These are phyloP conservation scores for Pichia manshurica DNA, from an alignment of 805 yeast genomes.

Conservation along the genomic window DNA sequence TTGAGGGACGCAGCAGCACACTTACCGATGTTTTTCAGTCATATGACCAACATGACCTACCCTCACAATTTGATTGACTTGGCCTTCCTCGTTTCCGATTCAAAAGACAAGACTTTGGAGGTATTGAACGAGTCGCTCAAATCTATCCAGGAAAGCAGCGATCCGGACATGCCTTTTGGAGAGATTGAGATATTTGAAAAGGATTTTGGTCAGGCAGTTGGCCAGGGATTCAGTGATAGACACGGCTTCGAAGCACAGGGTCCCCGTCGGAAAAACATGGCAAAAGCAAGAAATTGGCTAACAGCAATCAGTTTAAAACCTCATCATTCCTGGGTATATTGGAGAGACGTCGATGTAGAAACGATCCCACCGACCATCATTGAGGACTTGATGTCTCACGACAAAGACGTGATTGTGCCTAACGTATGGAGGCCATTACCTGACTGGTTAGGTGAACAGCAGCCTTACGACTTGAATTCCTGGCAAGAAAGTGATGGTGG, in stretches of 20 bases:
- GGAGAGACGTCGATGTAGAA: slow-evolving; percentile 99
- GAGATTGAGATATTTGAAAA: slow-evolving; percentile 82
- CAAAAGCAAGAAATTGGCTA: slow-evolving; percentile 92
- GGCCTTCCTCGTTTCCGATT: slow-evolving; percentile 85
- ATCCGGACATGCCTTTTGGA: slow-evolving; percentile 64
- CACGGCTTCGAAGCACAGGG: slow-evolving; percentile 97
- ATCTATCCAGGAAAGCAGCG: slow-evolving; percentile 61
- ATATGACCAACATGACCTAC: slow-evolving; percentile 50
- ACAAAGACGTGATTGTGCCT: slow-evolving; percentile 89
- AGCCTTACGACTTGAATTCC: slow-evolving; percentile 78
- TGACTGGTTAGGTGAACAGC: slow-evolving; percentile 79
- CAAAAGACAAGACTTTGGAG: slow-evolving; percentile 81
- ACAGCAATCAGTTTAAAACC: slow-evolving; percentile 82
- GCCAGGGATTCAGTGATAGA: slow-evolving; percentile 88
- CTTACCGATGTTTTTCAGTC: slow-evolving; percentile 56
- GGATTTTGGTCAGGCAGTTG: slow-evolving; percentile 89
- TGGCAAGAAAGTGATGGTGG: slow-evolving; percentile 88
- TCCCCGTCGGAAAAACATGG: slow-evolving; percentile 91
- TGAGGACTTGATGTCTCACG: slow-evolving; percentile 90
- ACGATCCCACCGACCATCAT: slow-evolving; percentile 76
- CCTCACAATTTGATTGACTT: slow-evolving; percentile 53
- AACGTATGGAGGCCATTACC: slow-evolving; percentile 90
- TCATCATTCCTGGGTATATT: slow-evolving; percentile 90
- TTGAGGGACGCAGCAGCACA: slow-evolving; percentile 56
- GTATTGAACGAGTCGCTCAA: slow-evolving; percentile 48